phyloP scores from a whole-genome alignment of 2,329 filamentous ascomycete species.

The Diaporthe batatas region DNA sequence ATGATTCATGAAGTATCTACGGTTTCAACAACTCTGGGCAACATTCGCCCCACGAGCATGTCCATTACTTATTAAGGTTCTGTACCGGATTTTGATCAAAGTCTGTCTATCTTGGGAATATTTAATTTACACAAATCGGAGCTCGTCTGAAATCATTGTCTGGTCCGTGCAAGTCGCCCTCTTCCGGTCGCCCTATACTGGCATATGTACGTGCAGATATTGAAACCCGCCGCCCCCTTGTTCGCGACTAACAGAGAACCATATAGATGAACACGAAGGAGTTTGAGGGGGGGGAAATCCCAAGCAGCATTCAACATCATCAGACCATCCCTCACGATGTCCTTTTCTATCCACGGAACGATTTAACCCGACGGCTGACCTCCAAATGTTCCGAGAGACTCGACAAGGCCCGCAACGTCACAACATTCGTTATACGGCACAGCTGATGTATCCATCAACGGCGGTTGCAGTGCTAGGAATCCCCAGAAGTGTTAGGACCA shows the following conservation, averaged over 20 bases:
- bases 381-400: not conserved
- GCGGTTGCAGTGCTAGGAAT: not conserved
- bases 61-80: not conserved
- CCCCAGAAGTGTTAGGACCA: not conserved
- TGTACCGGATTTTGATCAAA: slow-evolving; percentile 4
- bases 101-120: slow-evolving; percentile 31
- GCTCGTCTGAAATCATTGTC: not conserved
- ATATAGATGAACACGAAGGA: not conserved
- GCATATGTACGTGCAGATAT: not conserved
- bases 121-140: slow-evolving; percentile 10
- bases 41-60: not conserved
- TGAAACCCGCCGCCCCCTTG: not conserved
- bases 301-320: not conserved
- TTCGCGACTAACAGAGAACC: not conserved
- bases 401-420: no score
- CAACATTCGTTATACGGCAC: not conserved
- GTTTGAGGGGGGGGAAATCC: no score
- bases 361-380: not conserved
- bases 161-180: not conserved
- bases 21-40: slow-evolving; percentile 12
- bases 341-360: not conserved
- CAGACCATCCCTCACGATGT: no score
- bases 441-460: not conserved
- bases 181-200: no score
- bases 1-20: slow-evolving; percentile 29